A percentile compares a stretch with the other conserved stretches of the same genome.
Evolutionary conservation across 2,329 filamentous ascomycete species (phyloP).

Genomic region (Venturiaceae sp.): DNA sequence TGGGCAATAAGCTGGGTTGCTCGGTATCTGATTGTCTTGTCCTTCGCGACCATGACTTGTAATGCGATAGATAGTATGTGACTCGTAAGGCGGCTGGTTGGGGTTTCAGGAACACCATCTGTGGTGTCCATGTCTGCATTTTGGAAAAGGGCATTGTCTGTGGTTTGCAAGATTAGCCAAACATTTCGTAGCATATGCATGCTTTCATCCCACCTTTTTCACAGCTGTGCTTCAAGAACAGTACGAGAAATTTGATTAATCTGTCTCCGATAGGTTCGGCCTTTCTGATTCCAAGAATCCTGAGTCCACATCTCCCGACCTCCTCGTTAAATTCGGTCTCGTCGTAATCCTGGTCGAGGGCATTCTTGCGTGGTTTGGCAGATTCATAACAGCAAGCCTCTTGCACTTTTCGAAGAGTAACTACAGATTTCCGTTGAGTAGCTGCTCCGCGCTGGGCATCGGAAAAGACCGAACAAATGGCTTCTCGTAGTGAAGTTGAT

Average conservation of each 20-base stretch:
- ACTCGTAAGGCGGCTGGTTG: constrained; percentile 68
- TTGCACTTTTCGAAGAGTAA: constrained; percentile 82
- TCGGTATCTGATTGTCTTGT: constrained; percentile 85
- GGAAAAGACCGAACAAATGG: constrained; percentile 50
- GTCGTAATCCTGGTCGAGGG: constrained; percentile 50
- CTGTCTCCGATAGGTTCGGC: constrained; percentile 81
- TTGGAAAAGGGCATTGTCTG: constrained; percentile 23
- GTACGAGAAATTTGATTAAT: constrained; percentile 74
- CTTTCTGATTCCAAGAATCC: constrained; percentile 83
- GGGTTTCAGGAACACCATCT: constrained; percentile 68
- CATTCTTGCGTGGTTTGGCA: constrained; percentile 16
- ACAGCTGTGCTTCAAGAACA: constrained; percentile 65
- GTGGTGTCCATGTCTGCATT: constrained; percentile 52
- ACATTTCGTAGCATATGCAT: constrained; percentile 10
- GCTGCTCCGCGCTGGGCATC: constrained; percentile 79
- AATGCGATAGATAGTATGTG: constrained; percentile 64
- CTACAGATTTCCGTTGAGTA: constrained; percentile 79
- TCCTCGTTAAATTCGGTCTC: constrained; percentile 84
- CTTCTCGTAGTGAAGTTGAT: constrained; percentile 59
- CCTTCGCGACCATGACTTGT: constrained; percentile 73
- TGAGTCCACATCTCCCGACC: constrained; percentile 70
- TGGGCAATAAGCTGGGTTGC: constrained; percentile 84
- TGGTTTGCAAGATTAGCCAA: neutral
- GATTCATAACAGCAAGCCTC: constrained; percentile 63
- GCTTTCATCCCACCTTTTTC: constrained; percentile 39